Percentiles rank a stretch among this genome's conserved stretches.
Evolutionary conservation across 2,329 filamentous ascomycete species (phyloP).

Genomic region (Fusarium staphyleae): DNA sequence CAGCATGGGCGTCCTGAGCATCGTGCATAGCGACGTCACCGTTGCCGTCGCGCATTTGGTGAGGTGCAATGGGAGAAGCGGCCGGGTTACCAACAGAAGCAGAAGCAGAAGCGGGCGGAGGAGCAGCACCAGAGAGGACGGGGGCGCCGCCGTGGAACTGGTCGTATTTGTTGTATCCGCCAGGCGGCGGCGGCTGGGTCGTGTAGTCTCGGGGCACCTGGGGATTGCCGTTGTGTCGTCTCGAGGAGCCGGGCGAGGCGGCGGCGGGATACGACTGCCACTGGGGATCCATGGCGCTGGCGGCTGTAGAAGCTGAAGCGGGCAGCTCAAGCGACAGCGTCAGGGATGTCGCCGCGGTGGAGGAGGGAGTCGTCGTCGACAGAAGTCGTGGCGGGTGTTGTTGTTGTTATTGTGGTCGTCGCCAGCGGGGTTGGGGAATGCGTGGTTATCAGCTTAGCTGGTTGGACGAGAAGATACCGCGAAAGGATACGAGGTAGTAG

Average conservation of each 20-base stretch:
- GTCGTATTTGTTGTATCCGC: constrained; percentile 72
- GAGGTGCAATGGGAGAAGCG: constrained; percentile 63
- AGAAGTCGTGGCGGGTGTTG: constrained; percentile 24
- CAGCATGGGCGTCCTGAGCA: constrained; percentile 79
- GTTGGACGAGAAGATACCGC: constrained; percentile 20
- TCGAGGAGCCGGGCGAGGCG: constrained; percentile 62
- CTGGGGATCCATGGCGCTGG: constrained; percentile 58
- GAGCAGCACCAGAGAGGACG: constrained; percentile 39
- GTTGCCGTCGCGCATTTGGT: constrained; percentile 73
- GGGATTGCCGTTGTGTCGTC: constrained; percentile 65
- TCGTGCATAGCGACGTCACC: constrained; percentile 89
- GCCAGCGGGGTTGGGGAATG: constrained; percentile 27
- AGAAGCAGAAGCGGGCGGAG: constrained; percentile 45
- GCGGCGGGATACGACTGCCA: constrained; percentile 73
- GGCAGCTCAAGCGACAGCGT: constrained; percentile 36
- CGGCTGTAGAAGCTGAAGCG: constrained; percentile 26
- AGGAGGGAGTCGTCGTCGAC: constrained; percentile 26
- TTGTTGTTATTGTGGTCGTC: constrained; percentile 10
- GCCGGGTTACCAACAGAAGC: constrained; percentile 58
- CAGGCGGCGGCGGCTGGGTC: constrained; percentile 51
- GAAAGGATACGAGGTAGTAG: constrained; percentile 1
- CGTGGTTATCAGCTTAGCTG: constrained; percentile 31
- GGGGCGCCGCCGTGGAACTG: constrained; percentile 62
- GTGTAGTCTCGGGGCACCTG: constrained; percentile 59
- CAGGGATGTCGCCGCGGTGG: constrained; percentile 14